Evolutionary conservation across 371 early-diverging fungal genomes (phyloP).

Genomic region (Apophysomyces variabilis): DNA sequence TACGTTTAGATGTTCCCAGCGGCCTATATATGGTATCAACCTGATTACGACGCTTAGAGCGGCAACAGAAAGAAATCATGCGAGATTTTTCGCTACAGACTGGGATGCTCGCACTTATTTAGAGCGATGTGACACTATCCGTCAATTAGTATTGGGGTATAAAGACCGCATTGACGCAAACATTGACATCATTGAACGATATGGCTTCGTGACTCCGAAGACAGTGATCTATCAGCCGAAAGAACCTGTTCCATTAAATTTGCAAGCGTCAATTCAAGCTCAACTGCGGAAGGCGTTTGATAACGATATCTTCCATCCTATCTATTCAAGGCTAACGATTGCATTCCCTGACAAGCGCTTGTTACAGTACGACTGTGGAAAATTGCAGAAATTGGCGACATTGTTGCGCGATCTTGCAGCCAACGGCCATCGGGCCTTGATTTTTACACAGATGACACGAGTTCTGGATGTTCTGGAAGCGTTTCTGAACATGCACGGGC

Average conservation of each 20-base stretch:
- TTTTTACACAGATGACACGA: constrained; percentile 99
- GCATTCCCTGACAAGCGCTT: constrained; percentile 86
- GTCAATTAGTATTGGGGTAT: constrained; percentile 46
- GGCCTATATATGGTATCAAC: constrained; percentile 52
- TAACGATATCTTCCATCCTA: constrained; percentile 59
- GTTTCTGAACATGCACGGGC: constrained; percentile 88
- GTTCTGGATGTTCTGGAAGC: constrained; percentile 97
- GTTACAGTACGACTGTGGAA: constrained; percentile 90
- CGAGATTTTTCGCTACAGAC: constrained; percentile 20
- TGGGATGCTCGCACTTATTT: constrained; percentile 34
- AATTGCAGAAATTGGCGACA: constrained; percentile 82
- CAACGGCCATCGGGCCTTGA: constrained; percentile 85
- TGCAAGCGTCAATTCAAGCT: constrained; percentile 14
- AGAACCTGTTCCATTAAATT: constrained; percentile 21
- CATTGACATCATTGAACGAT: constrained; percentile 58
- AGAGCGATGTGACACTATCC: constrained; percentile 27
- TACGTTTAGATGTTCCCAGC: constrained; percentile 34
- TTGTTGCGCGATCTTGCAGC: constrained; percentile 76
- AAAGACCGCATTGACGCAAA: constrained; percentile 48
- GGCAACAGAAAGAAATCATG: constrained; percentile 15
- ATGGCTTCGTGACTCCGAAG: constrained; percentile 74
- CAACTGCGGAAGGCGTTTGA: constrained; percentile 19
- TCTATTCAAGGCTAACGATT: constrained; percentile 66
- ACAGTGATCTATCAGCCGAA: constrained; percentile 27
- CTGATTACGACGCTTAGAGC: constrained; percentile 33